phyloP scores from a whole-genome alignment of 306 rosid species.

The Glycine latifolia region DNA sequence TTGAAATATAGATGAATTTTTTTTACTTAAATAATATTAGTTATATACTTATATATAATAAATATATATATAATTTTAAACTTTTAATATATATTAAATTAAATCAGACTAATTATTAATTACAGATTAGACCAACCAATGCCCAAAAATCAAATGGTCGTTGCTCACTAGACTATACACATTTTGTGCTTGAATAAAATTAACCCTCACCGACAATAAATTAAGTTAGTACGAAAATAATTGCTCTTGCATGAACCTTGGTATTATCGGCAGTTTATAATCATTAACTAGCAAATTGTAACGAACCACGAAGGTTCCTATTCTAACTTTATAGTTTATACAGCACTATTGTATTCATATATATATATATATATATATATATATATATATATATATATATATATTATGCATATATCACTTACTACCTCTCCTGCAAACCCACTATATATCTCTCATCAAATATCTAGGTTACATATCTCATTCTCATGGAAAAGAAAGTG shows the following conservation, averaged over 20 bases:
- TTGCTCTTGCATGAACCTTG: slow-evolving; percentile 41
- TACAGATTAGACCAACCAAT: no score
- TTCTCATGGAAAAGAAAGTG: slow-evolving; percentile 44
- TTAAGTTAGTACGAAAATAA: slow-evolving; percentile 36
- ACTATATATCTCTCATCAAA: background rate
- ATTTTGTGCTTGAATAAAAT: background rate
- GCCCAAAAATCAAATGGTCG: background rate
- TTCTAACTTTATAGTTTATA: slow-evolving; percentile 32
- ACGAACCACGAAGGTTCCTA: slow-evolving; percentile 53
- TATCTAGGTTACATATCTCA: background rate
- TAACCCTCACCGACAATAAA: slow-evolving; percentile 10
- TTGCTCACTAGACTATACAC: background rate
- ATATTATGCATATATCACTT: background rate
- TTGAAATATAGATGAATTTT: no score
- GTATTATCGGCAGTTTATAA: slow-evolving; percentile 40
- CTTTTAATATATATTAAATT: no score
- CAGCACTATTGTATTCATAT: background rate
- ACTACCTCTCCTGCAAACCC: slow-evolving; percentile 13
- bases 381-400: background rate
- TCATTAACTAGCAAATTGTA: background rate
- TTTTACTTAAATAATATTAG: no score
- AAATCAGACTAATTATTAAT: no score
- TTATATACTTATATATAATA: no score
- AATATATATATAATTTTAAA: no score
- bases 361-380: background rate